phyloP scores from a whole-genome alignment of 345 rosid genomes.

The Excoecaria cochinchinensis region DNA sequence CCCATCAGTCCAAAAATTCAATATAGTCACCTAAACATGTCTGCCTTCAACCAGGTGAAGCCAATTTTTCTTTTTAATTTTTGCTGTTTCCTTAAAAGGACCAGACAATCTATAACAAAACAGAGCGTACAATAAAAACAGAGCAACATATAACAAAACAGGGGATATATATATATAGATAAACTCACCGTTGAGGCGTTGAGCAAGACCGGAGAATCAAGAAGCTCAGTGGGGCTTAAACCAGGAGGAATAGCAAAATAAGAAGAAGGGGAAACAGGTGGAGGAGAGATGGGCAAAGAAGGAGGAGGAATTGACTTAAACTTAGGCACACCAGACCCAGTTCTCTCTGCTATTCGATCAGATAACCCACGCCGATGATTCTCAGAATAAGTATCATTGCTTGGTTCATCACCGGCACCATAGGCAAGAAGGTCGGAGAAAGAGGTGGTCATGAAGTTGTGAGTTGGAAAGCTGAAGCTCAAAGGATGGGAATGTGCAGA shows the following conservation, averaged over 20 bases:
- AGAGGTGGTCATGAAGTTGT: conserved; percentile 43
- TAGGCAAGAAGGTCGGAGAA: conserved; percentile 59
- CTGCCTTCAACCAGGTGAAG: background rate
- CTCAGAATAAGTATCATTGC: background rate
- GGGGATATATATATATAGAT: background rate
- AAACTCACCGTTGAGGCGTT: conserved; percentile 63
- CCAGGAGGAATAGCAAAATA: conserved; percentile 80
- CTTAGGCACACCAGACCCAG: conserved; percentile 74
- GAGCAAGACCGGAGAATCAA: conserved; percentile 84
- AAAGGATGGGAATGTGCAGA: conserved; percentile 28
- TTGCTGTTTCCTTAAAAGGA: no score
- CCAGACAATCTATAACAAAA: background rate
- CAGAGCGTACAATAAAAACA: background rate
- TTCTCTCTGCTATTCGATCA: conserved; percentile 51
- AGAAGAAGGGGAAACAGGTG: conserved; percentile 62
- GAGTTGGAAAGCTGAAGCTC: conserved; percentile 31
- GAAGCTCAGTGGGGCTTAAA: conserved; percentile 64
- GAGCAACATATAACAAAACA: no score
- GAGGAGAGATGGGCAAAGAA: conserved; percentile 77
- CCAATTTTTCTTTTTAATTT: no score
- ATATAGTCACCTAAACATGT: background rate
- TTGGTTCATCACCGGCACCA: conserved; percentile 32
- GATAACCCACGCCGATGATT: conserved; percentile 23
- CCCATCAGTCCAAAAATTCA: conserved; percentile 10
- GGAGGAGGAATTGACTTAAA: conserved; percentile 81